Base-by-base conservation (phyloP, 805 yeast genomes). In the Hanseniaspora lachancei region DNA sequence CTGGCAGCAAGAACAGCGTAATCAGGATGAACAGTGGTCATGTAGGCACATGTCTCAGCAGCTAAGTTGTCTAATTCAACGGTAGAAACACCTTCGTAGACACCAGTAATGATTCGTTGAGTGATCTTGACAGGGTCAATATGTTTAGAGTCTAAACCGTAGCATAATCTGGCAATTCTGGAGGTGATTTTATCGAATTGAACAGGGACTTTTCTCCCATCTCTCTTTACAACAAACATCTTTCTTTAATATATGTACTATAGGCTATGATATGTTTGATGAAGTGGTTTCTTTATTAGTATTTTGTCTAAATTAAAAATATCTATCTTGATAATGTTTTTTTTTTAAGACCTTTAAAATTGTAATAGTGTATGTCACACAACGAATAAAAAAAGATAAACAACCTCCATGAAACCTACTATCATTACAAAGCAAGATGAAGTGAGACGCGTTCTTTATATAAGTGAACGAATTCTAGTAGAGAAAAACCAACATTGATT, bases 1-100 rank as follows among this genome's bases (percentile, higher is more conserved):
- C 98, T 82, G 38, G 97, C 97, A 55, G 97, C 97, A 63, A 89
- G 76, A 44, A 82, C 81, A 29, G 97, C 96, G 64, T 91, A 89
- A 72, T 93, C 97, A n/a, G 97, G 97, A 70, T 91, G 97, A 60
- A 86, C 79, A 13, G 97, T 91, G 58, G 97, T 89, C 96, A 93
- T 87, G 67, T 84, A 86, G 44, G 97, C 97, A 57, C 96, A 95
- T 39, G 96, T 89, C 72, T 93, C 98, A 46, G 97, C 97, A 49
- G 97, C 89, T 53, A 84, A 70, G 64, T 82, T 81, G 62, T 82
- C 89, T 58, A 85, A 73, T 69, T 93, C 97, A 59, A 84, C 78
- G 55, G 97, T 93, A 65, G 91, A 89, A 54, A 93, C 98, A 65
- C 97, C 97, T 66, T 88, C 95, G 70, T 91, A 93, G 57, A 93